Evolutionary conservation across 2,329 filamentous ascomycete genomes (phyloP).

Genomic region (Xylaria sp.): DNA sequence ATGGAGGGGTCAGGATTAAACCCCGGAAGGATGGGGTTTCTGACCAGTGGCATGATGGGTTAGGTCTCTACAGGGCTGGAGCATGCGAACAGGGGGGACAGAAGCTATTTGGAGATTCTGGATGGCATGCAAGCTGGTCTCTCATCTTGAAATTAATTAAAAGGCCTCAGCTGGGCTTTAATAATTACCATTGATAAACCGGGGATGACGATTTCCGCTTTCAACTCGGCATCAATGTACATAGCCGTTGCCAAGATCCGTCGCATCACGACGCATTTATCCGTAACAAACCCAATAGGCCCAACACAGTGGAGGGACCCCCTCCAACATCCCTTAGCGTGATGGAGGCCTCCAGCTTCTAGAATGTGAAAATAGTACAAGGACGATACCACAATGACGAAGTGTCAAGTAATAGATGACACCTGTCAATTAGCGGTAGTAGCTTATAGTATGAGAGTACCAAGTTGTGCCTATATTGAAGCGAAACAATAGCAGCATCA

Average conservation of each 20-base stretch:
- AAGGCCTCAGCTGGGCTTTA: neutral
- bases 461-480: too few relatives aligned
- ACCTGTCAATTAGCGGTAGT: too few relatives aligned
- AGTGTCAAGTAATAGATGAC: neutral
- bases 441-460: too few relatives aligned
- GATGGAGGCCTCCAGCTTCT: neutral
- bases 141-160: slow-evolving; percentile 3
- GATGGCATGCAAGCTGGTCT: neutral
- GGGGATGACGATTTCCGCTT: slow-evolving; percentile 20
- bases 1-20: slow-evolving; percentile 68
- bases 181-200: neutral
- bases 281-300: slow-evolving; percentile 35
- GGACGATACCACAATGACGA: neutral
- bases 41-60: slow-evolving; percentile 57
- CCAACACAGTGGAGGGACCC: slow-evolving; percentile 19
- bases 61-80: slow-evolving; percentile 4
- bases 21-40: slow-evolving; percentile 67
- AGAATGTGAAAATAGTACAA: neutral
- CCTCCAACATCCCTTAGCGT: slow-evolving; percentile 10
- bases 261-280: slow-evolving; percentile 29
- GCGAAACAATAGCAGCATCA: too few relatives aligned
- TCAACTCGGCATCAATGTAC: slow-evolving; percentile 5
- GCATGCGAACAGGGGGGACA: neutral
- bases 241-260: slow-evolving; percentile 22
- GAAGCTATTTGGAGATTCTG: neutral